Base-by-base conservation (phyloP, 164 flowering plant species). In the Tetrastigma voinierianum region DNA sequence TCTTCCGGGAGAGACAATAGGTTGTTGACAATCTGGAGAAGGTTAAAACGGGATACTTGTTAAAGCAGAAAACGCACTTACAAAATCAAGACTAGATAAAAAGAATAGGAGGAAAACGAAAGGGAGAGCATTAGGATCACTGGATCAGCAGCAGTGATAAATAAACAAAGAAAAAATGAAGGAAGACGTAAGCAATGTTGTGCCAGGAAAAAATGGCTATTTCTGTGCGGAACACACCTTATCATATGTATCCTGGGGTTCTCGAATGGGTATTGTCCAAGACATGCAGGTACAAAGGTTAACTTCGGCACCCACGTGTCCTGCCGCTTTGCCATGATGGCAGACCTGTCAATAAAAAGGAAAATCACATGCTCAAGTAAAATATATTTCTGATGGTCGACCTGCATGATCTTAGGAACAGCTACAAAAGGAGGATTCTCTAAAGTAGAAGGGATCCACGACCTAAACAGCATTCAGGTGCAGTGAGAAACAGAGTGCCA, bases 381-480 rank as follows among this genome's bases (percentile, higher is more conserved):
- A n/a, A n/a, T n/a, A 14, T 21, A 59, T 21, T 5, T 21, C 12
- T 10, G 19, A 49, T 24, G 25, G n/a, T n/a, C n/a, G 25, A 10
- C 18, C 4, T 61, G 10, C 46, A 25, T 57, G 14, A 61, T 18
- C 46, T 61, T 9, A 16, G 1, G 17, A 16, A 4, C n/a, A n/a
- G n/a, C n/a, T 18, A 17, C 52, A 18, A 18, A 40, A 40, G 21
- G n/a, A n/a, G 10, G 44, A 14, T 14, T 45, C 15, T 24, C 6
- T 10, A n/a, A n/a, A 54, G 17, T 24, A 25, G 4, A 9, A 46
- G 32, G 23, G 44, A 21, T 17, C 6, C 12, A 79, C 9, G 17
- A 86, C 90, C 93, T 76, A 82, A 62, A 72, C 97, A 90, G 69
- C 99, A 96, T 63, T 96, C 99, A 0, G 99, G 99, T 51, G 99